These are phyloP conservation scores for Breviolum minutum DNA, from an alignment of 73 alveolate genomes.

Conservation along the genomic window DNA sequence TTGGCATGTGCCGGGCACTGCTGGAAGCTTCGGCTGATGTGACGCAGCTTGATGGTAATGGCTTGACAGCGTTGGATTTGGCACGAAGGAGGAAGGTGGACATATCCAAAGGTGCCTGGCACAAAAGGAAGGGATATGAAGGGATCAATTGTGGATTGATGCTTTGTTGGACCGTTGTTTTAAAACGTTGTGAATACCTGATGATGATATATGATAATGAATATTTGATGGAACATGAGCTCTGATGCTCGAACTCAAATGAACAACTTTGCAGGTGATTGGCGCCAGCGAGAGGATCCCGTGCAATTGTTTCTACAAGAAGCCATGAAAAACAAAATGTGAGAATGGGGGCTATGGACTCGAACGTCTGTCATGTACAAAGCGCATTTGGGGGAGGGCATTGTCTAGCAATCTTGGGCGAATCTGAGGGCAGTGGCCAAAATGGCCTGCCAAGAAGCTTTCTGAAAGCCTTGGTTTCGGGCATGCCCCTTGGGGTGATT, in stretches of 20 bases:
- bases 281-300: constrained; percentile 61
- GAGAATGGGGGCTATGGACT: neutral
- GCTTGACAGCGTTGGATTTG: constrained; percentile 55
- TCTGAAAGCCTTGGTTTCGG: too few species aligned
- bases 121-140: too few species aligned
- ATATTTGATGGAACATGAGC: too few species aligned
- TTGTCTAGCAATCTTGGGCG: neutral
- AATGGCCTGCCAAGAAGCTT: neutral
- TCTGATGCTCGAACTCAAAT: too few species aligned
- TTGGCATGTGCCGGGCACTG: constrained; percentile 58
- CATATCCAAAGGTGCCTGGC: constrained; percentile 27
- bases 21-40: constrained; percentile 45
- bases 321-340: neutral
- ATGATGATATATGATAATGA: too few species aligned
- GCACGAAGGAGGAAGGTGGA: constrained; percentile 60
- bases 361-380: neutral
- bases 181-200: too few species aligned
- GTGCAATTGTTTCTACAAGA: neutral
- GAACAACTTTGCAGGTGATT: neutral
- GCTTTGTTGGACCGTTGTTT: too few species aligned
- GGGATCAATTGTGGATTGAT: too few species aligned
- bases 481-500: too few species aligned
- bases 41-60: constrained; percentile 5
- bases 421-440: constrained; percentile 5
- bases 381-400: neutral